A percentile compares a stretch with the other conserved stretches of the same genome.
phyloP scores from a whole-genome alignment of 1,284 basidiomycete genomes.

The Xanthoconium separans region DNA sequence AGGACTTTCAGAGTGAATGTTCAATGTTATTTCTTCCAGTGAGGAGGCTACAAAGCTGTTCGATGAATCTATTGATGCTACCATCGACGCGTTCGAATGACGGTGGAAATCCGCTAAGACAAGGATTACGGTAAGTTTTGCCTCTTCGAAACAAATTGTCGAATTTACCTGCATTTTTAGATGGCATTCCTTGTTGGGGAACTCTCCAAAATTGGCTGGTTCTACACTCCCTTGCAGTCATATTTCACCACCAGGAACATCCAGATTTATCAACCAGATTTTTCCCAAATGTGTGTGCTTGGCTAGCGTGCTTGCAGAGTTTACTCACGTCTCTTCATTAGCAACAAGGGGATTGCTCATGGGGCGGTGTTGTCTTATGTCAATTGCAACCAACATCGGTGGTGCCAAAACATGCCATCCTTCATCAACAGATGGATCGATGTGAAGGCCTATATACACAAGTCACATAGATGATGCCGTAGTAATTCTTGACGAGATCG shows the following conservation, averaged over 20 bases:
- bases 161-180: not conserved
- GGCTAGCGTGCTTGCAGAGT: no score
- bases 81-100: slow-evolving; percentile 30
- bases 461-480: no score
- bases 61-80: slow-evolving; percentile 32
- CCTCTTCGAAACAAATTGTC: not conserved
- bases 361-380: no score
- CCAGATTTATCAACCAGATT: slow-evolving; percentile 30
- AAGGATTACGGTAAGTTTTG: slow-evolving; percentile 28
- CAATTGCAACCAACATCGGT: no score
- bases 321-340: no score
- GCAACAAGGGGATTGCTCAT: no score
- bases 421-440: no score
- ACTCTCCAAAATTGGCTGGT: slow-evolving; percentile 44
- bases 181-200: slow-evolving; percentile 39
- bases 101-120: slow-evolving; percentile 27
- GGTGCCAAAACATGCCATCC: no score
- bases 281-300: no score
- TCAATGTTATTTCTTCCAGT: not conserved
- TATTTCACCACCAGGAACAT: slow-evolving; percentile 25
- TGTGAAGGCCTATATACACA: no score
- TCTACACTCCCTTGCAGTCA: slow-evolving; percentile 36
- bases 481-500: no score
- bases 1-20: no score
- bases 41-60: slow-evolving; percentile 15